Evolutionary conservation across 2,329 filamentous ascomycete species (phyloP), one percentile per base, ranked within the genome.

Genomic region (Myrmaecium sp.): DNA sequence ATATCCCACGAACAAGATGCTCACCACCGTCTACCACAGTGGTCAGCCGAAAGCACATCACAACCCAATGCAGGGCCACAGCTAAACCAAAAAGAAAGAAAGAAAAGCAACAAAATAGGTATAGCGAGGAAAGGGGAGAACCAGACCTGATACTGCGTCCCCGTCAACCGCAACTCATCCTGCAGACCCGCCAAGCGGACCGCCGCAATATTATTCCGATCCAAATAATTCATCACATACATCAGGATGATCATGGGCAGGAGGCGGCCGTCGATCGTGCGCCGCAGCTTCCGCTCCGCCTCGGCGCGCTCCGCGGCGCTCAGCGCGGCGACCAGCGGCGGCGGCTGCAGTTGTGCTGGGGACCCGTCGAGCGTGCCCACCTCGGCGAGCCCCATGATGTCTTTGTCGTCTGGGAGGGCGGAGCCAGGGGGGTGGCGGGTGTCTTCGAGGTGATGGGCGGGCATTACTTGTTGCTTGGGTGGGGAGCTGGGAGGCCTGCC

Each of bases 201-300:
- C 1, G 71, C 63, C 2, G 71, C 71, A 34, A 78, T 75, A 46
- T 77, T 74, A 44, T 74, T 74, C 18, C 70, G 57, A 39, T 75
- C 70, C 8, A 76, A 50, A 47, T 79, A 82, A 51, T 82, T 81
- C 54, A 77, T 60, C 44, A 10, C 15, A 42, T 81, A 82, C 55
- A 82, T 77, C 36, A 81, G 46, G 25, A 82, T 67, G 30, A 82
- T 57, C 51, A 72, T 71, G 0, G 74, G 74, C 38, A 81, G 55
- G 47, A 82, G 32, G 27, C 75, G 63, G 12, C 62, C 39, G 43
- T 83, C 78, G 29, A 83, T 70, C 53, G 81, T 83, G 37, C 70
- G 64, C 46, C 70, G 64, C 39, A 84, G 52, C 18, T 56, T 61
- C 31, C 51, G 57, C 43, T 81, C 74, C 1, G 67, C 54, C 9